Conservation (phyloP, 768 basidiomycete genomes). For the Naganishia friedmannii region DNA sequence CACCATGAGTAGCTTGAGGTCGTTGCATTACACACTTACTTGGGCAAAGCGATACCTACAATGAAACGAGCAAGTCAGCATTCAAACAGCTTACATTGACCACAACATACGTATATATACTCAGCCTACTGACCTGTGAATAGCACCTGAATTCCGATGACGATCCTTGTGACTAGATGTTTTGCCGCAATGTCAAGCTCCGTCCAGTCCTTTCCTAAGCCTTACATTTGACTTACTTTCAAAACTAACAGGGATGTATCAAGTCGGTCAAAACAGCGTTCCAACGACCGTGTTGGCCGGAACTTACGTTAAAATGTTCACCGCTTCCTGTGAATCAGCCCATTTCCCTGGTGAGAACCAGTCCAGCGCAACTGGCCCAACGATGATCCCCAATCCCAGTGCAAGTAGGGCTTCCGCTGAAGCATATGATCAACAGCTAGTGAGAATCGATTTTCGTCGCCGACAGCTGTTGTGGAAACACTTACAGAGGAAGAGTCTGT, state of each 20-base stretch:
- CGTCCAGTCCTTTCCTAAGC: not conserved
- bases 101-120: not conserved
- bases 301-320: constrained; percentile 39
- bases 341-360: constrained; percentile 52
- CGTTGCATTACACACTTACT: constrained; percentile 24
- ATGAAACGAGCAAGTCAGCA: constrained; percentile 39
- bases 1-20: not conserved
- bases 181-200: not conserved
- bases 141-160: constrained; percentile 26
- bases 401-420: constrained; percentile 47
- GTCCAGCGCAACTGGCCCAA: constrained; percentile 49
- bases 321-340: constrained; percentile 36
- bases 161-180: constrained; percentile 38
- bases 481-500: constrained; percentile 51
- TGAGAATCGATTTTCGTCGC: not conserved
- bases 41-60: constrained; percentile 50
- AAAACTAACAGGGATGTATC: not conserved
- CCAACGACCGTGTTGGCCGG: not conserved
- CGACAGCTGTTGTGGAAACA: not conserved
- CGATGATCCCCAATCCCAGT: constrained; percentile 44
- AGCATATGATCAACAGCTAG: not conserved
- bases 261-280: not conserved
- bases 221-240: not conserved
- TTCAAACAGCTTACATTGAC: not conserved
- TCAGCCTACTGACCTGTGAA: not conserved